Base-by-base conservation (phyloP, 139 green algal genomes). In the Micractinium sp. region DNA sequence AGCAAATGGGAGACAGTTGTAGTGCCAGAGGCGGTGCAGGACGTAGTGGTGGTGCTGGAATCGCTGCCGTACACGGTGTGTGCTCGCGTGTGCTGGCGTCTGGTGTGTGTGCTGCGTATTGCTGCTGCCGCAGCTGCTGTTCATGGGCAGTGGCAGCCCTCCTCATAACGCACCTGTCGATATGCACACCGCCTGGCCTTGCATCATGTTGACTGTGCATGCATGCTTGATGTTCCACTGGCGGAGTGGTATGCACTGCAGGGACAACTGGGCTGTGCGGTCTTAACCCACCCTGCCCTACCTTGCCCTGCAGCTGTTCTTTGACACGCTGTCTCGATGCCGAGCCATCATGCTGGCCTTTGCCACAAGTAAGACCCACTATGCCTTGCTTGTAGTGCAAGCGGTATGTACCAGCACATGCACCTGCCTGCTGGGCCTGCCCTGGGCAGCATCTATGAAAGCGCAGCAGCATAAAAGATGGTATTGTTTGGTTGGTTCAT, bases 341-440 rank as follows among this genome's bases (percentile, higher is more conserved):
- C 83, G 83, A 1, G 83, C 83, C 83, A 87, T 87, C 63, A 22
- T 87, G 66, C 83, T 87, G 39, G 83, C 83, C 13, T 87, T 87
- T 81, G 83, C 83, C 38, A 87, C 83, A 31, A 67, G 83, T 87
- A 29, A 56, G 47, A 5, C 9, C 9, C 47, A 9, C 9, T 9
- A 56, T 27, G 77, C 38, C 33, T 25, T 25, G 63, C 63, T 71
- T 71, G 63, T 16, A 25, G 63, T 71, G 63, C 63, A 56, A 56
- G 47, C 47, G 47, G 47, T 27, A 23, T 71, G 63, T 71, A 12
- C 12, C 22, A 12, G 47, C 47, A 56, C 47, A 56, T 5, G 47
- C 47, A 56, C 47, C 47, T 14, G 60, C 15, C 14, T 23, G 60
- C 60, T 71, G 63, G 63, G 47, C 47, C 5, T 71, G 63, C 63